Evolutionary conservation across 139 green algal genomes (phyloP), one percentile per base, ranked within the genome.

Genomic region (Diplosphaera chodatii): DNA sequence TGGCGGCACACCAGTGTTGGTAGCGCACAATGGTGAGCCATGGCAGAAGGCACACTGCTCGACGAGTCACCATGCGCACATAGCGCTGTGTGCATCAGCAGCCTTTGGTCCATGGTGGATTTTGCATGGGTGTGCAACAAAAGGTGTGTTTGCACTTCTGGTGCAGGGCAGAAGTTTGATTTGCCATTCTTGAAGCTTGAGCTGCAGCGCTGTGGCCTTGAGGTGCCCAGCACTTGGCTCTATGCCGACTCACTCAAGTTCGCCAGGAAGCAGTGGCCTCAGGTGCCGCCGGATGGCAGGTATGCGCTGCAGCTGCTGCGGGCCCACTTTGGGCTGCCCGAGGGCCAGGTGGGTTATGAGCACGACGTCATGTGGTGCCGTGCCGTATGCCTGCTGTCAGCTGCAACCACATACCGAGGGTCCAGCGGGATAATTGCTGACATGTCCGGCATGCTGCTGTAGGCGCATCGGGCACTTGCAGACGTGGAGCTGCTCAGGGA

Each of bases 231-330:
- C 20, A 31, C 77, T 31, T 81, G 66, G 55, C 56, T 40, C 33
- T 80, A 85, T 27, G 32, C 88, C 31, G 86, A 91, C 72, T 86
- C 83, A 2, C 23, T 82, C 28, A 15, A 37, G 22, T 67, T 89
- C 13, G 72, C 75, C 2, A 2, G 20, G 33, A 3, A 20, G 29
- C 21, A 68, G 55, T 32, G 37, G 1, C 40, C 40, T 56, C 25
- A 23, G 29, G 21, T 29, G 4, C 10, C 48, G 48, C 4, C 16
- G 16, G 3, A 32, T 13, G 40, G 64, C 31, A 40, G n/a, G n/a
- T n/a, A 27, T 21, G 70, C 32, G 18, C 48, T 82, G 41, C 22
- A 3, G 1, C n/a, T 15, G 15, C 34, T 82, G 27, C 71, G 65
- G 21, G 1, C 32, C 5, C 34, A 30, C 32, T 82, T 73, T 16